Evolutionary conservation across 495 filamentous ascomycete genomes (phyloP).

Genomic region (Bacidia rubella): DNA sequence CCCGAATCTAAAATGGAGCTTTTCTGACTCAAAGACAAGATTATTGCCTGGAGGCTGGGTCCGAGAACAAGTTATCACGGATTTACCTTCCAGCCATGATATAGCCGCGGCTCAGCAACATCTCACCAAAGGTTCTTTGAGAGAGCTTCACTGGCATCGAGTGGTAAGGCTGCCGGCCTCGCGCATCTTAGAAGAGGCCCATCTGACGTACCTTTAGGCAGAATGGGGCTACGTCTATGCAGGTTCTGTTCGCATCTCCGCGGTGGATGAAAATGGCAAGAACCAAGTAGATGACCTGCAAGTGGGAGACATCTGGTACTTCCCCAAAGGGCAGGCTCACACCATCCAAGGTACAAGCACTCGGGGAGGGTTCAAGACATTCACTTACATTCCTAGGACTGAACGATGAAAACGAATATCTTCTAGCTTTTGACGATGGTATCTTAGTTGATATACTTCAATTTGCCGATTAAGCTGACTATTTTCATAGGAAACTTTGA

Average conservation of each 20-base stretch:
- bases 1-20: conserved; percentile 51
- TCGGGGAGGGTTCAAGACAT: background rate
- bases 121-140: conserved; percentile 45
- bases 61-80: conserved; percentile 47
- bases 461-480: background rate
- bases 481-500: conserved; percentile 24
- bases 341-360: conserved; percentile 32
- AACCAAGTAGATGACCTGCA: conserved; percentile 41
- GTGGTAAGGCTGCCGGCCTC: conserved; percentile 29
- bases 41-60: conserved; percentile 50
- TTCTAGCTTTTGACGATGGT: conserved; percentile 53
- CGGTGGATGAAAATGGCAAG: conserved; percentile 44
- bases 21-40: conserved; percentile 47
- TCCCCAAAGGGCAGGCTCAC: conserved; percentile 50
- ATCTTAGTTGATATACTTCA: conserved; percentile 22
- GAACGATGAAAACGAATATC: conserved; percentile 50
- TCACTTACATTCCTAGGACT: conserved; percentile 17
- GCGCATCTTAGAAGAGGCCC: no score
- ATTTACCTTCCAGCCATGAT: conserved; percentile 45
- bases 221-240: conserved; percentile 53
- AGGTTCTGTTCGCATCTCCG: conserved; percentile 42
- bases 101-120: conserved; percentile 52
- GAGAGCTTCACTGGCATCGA: conserved; percentile 55
- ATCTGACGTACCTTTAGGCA: no score
- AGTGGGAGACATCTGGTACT: conserved; percentile 54